Evolutionary conservation across 768 basidiomycete genomes (phyloP).

Genomic region (Gymnopilus junonius): DNA sequence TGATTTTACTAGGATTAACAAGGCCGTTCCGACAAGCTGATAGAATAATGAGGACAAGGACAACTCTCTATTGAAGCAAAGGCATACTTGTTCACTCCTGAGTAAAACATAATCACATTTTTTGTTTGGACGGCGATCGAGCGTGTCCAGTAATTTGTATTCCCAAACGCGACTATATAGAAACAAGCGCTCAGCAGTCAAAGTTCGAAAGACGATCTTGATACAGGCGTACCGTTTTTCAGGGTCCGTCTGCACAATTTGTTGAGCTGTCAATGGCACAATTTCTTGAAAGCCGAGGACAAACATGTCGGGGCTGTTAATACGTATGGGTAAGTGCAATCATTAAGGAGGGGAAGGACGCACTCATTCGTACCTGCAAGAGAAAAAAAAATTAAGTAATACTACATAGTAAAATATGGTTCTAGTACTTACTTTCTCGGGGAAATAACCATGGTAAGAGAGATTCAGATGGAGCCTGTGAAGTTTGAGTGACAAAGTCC

Average conservation of each 20-base stretch:
- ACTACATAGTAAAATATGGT: conserved; percentile 9
- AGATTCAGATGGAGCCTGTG: conserved; percentile 77
- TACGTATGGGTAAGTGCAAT: conserved; percentile 7
- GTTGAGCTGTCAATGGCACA: conserved; percentile 96
- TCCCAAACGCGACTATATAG: conserved; percentile 87
- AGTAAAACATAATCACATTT: conserved; percentile 81
- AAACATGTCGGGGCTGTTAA: conserved; percentile 81
- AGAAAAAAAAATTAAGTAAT: conserved; percentile 9
- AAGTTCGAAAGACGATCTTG: no score
- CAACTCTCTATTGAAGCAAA: neutral
- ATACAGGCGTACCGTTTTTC: conserved; percentile 69
- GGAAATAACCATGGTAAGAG: conserved; percentile 93
- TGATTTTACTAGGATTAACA: conserved; percentile 83
- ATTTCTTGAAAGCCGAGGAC: conserved; percentile 96
- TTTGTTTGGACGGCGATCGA: conserved; percentile 72
- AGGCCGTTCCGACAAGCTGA: conserved; percentile 93
- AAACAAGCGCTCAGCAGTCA: neutral
- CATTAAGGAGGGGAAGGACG: conserved; percentile 23
- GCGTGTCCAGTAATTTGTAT: conserved; percentile 73
- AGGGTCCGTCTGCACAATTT: conserved; percentile 95
- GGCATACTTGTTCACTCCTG: conserved; percentile 85
- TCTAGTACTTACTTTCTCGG: conserved; percentile 58
- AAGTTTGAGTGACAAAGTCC: neutral
- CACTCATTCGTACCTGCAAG: conserved; percentile 50
- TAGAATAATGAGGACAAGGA: conserved; percentile 15